Conservation (phyloP, 2,329 filamentous ascomycete genomes). For the Neoarthrinium moseri region DNA sequence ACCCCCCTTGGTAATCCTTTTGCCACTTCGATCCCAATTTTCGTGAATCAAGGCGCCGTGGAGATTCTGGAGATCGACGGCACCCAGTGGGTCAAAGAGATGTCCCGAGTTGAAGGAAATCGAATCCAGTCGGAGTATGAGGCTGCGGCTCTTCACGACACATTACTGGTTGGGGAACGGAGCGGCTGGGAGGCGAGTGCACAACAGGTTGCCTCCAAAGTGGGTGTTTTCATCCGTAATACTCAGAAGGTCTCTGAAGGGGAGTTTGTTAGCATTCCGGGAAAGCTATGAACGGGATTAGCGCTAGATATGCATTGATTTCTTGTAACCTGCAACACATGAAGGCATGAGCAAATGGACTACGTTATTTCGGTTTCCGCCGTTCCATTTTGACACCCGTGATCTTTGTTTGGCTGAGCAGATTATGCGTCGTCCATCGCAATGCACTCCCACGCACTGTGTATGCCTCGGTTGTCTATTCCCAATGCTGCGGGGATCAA, state of each 20-base stretch:
- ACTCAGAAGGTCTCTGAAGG: not conserved
- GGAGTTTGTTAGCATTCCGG: not conserved
- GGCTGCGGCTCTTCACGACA: slow-evolving; percentile 42
- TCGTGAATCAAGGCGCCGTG: slow-evolving; percentile 18
- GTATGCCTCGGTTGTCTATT: too few species aligned
- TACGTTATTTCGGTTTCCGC: too few species aligned
- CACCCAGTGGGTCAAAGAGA: slow-evolving; percentile 58
- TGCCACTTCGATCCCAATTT: slow-evolving; percentile 18
- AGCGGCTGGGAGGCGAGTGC: slow-evolving; percentile 39
- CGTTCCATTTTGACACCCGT: too few species aligned
- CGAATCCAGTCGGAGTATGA: slow-evolving; percentile 36
- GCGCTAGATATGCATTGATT: too few species aligned
- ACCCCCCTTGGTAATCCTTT: slow-evolving; percentile 21
- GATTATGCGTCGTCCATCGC: too few species aligned
- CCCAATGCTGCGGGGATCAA: too few species aligned
- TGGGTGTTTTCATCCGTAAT: slow-evolving; percentile 20
- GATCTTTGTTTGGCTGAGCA: too few species aligned
- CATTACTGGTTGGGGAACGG: slow-evolving; percentile 35
- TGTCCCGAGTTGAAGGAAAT: slow-evolving; percentile 19
- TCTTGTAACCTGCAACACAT: too few species aligned
- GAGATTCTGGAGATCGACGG: slow-evolving; percentile 33
- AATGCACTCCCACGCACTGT: too few species aligned
- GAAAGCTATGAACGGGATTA: not conserved
- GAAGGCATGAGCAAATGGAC: too few species aligned
- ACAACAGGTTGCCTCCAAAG: slow-evolving; percentile 16